phyloP scores from a whole-genome alignment of 1,284 basidiomycete genomes.

The Ceratobasidium sp. region DNA sequence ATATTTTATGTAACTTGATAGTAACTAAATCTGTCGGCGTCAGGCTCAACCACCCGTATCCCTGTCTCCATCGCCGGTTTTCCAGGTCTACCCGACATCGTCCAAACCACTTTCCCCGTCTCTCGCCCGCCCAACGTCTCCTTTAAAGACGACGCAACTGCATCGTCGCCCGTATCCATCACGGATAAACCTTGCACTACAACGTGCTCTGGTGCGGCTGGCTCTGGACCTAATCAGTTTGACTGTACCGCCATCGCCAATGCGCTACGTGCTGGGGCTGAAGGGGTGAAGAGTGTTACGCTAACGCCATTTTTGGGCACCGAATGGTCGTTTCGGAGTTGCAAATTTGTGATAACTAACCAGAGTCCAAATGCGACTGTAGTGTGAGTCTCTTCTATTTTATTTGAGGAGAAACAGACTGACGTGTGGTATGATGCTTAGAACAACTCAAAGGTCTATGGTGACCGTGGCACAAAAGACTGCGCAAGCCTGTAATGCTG shows the following conservation, averaged over 20 bases:
- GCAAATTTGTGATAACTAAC: slow-evolving; percentile 26
- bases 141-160: not conserved
- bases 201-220: slow-evolving; percentile 25
- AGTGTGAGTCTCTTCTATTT: slow-evolving; percentile 25
- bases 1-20: not conserved
- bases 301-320: slow-evolving; percentile 29
- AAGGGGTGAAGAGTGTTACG: not conserved
- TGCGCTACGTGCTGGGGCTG: not conserved
- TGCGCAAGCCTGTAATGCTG: slow-evolving; percentile 29
- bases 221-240: slow-evolving; percentile 35
- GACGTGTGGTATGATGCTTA: not conserved
- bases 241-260: slow-evolving; percentile 39
- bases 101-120: slow-evolving; percentile 21
- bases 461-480: slow-evolving; percentile 17
- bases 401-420: not conserved
- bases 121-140: slow-evolving; percentile 10
- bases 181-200: slow-evolving; percentile 12
- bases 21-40: not conserved
- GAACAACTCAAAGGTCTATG: slow-evolving; percentile 20
- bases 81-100: slow-evolving; percentile 28
- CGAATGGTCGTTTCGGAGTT: slow-evolving; percentile 35
- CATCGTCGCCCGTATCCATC: slow-evolving; percentile 12
- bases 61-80: not conserved
- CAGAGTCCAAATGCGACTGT: slow-evolving; percentile 5
- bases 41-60: slow-evolving; percentile 29